phyloP scores from a whole-genome alignment of 2,329 filamentous ascomycete species.

The Botrytis squamosa region DNA sequence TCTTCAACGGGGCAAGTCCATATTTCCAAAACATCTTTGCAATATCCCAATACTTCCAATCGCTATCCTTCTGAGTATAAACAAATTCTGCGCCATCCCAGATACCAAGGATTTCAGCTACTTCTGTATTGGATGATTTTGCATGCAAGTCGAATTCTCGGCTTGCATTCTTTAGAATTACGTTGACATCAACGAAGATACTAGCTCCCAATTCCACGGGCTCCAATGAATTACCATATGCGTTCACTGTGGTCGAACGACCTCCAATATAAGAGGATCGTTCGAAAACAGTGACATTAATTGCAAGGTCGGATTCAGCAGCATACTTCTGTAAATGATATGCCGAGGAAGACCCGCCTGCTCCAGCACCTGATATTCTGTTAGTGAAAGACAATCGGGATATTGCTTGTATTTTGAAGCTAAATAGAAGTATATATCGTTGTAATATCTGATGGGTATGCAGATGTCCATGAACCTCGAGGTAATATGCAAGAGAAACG shows the following conservation, averaged over 20 bases:
- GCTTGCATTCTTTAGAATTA: slow-evolving; percentile 74
- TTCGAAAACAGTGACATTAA: slow-evolving; percentile 89
- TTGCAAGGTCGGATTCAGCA: slow-evolving; percentile 51
- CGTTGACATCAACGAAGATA: slow-evolving; percentile 85
- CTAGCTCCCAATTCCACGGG: slow-evolving; percentile 86
- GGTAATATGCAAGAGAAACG: not conserved
- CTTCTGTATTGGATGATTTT: slow-evolving; percentile 47
- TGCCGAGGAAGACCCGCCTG: slow-evolving; percentile 82
- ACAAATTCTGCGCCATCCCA: slow-evolving; percentile 82
- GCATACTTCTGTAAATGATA: slow-evolving; percentile 78
- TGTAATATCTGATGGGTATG: not conserved
- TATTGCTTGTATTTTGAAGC: not conserved
- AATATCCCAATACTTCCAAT: slow-evolving; percentile 74
- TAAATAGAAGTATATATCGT: not conserved
- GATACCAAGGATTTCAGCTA: slow-evolving; percentile 61
- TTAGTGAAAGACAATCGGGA: not conserved
- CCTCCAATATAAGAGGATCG: slow-evolving; percentile 76
- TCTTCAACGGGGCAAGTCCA: slow-evolving; percentile 72
- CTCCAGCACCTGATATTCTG: slow-evolving; percentile 69
- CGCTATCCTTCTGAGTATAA: slow-evolving; percentile 58
- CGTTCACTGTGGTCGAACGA: slow-evolving; percentile 79
- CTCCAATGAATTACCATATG: slow-evolving; percentile 63
- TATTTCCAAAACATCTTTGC: slow-evolving; percentile 83
- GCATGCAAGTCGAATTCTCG: slow-evolving; percentile 66
- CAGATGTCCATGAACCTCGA: not conserved